Conservation (phyloP, 306 rosid species). For the Carpinus fangiana region DNA sequence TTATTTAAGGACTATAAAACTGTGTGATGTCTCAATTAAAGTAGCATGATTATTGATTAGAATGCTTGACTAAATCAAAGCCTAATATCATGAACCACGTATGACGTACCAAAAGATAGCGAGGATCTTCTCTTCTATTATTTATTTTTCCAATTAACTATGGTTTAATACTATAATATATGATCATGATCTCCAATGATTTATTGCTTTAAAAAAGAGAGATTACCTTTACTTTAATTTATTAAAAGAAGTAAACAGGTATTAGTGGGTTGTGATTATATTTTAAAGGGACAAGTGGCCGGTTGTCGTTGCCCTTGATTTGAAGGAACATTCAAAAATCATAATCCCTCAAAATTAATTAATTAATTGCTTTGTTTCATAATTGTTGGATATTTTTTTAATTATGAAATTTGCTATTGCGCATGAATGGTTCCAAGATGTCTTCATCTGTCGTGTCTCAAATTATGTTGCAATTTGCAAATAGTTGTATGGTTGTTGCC, state of each 20-base stretch:
- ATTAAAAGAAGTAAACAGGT: conserved; percentile 14
- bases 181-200: neutral
- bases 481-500: neutral
- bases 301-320: neutral
- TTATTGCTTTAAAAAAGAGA: conserved; percentile 15
- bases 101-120: neutral
- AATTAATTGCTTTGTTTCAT: neutral
- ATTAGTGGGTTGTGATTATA: conserved; percentile 23
- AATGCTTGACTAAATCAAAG: conserved; percentile 23
- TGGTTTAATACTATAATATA: conserved; percentile 1
- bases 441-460: neutral
- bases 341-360: neutral
- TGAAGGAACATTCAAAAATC: neutral
- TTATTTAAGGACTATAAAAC: neutral
- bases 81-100: conserved; percentile 6
- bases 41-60: conserved; percentile 5
- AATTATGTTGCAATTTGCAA: neutral
- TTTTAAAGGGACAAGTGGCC: neutral
- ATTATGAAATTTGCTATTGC: neutral
- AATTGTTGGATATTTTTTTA: neutral
- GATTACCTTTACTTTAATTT: conserved; percentile 31
- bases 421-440: neutral
- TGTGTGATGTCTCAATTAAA: neutral
- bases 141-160: conserved; percentile 6
- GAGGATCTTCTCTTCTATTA: conserved; percentile 14